phyloP scores from a whole-genome alignment of 768 basidiomycete genomes.

The Mycena kentingensis region DNA sequence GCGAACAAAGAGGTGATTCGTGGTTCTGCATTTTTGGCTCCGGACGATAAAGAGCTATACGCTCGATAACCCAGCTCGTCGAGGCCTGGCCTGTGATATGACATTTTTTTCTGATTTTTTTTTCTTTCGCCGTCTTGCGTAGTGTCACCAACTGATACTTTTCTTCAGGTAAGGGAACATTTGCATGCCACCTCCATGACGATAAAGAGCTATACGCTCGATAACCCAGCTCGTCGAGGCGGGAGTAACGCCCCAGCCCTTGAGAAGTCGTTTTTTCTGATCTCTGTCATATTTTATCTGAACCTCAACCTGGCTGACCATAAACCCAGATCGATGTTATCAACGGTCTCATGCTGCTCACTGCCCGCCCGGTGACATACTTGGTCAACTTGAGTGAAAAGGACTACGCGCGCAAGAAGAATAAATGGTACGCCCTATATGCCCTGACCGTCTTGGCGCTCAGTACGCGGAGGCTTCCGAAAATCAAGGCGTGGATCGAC shows the following conservation, averaged over 20 bases:
- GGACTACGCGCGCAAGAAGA: slow-evolving; percentile 96
- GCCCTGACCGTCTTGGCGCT: not conserved
- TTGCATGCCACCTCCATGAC: slow-evolving; percentile 33
- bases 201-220: slow-evolving; percentile 71
- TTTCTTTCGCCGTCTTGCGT: not conserved
- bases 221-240: slow-evolving; percentile 81
- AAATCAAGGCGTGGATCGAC: slow-evolving; percentile 99
- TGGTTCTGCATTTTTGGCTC: slow-evolving; percentile 6
- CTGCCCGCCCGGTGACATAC: slow-evolving; percentile 97
- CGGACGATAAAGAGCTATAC: slow-evolving; percentile 72
- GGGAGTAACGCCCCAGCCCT: slow-evolving; percentile 68
- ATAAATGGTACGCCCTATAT: slow-evolving; percentile 77
- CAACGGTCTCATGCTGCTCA: slow-evolving; percentile 86
- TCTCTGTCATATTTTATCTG: no score
- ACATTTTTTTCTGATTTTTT: slow-evolving; percentile 46
- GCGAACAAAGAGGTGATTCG: slow-evolving; percentile 88
- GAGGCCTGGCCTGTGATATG: slow-evolving; percentile 76
- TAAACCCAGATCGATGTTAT: slow-evolving; percentile 93
- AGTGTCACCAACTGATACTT: slow-evolving; percentile 21
- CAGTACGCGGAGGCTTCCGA: slow-evolving; percentile 65
- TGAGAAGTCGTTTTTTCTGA: slow-evolving; percentile 48
- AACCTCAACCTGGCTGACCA: no score
- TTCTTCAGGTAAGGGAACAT: slow-evolving; percentile 18
- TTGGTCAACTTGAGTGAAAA: slow-evolving; percentile 95
- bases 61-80: slow-evolving; percentile 91